Evolutionary conservation across 2,329 filamentous ascomycete genomes (phyloP).

Genomic region (Paecilomyces fulvus): DNA sequence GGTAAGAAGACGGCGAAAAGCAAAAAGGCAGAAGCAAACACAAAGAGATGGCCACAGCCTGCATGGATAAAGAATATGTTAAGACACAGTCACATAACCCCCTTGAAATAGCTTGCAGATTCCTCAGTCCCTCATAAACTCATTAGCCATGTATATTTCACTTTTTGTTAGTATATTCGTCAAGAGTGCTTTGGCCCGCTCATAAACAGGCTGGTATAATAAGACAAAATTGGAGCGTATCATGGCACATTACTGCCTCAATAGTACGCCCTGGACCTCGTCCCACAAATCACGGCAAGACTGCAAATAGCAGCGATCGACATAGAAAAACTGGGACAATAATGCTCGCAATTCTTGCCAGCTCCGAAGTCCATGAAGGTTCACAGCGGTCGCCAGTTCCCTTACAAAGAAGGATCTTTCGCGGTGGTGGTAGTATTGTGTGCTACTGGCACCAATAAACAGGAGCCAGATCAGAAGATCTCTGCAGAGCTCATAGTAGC

Average conservation of each 20-base stretch:
- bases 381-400: conserved; percentile 20
- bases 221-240: not conserved
- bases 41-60: not conserved
- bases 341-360: conserved; percentile 26
- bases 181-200: not conserved
- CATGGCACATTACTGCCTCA: conserved; percentile 4
- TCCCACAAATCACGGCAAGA: conserved; percentile 25
- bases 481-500: conserved; percentile 22
- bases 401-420: conserved; percentile 22
- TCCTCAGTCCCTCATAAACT: not conserved
- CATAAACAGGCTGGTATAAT: not conserved
- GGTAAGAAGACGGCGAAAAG: not conserved
- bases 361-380: conserved; percentile 18
- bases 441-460: conserved; percentile 26
- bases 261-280: conserved; percentile 16
- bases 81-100: not conserved
- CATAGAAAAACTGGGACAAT: conserved; percentile 27
- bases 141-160: not conserved
- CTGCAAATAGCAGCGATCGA: conserved; percentile 24
- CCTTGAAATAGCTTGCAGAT: not conserved
- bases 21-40: not conserved
- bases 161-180: not conserved
- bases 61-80: not conserved
- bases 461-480: conserved; percentile 30
- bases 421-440: conserved; percentile 3